phyloP scores from a whole-genome alignment of 148 eudicot genomes.

The Chenopodium album region DNA sequence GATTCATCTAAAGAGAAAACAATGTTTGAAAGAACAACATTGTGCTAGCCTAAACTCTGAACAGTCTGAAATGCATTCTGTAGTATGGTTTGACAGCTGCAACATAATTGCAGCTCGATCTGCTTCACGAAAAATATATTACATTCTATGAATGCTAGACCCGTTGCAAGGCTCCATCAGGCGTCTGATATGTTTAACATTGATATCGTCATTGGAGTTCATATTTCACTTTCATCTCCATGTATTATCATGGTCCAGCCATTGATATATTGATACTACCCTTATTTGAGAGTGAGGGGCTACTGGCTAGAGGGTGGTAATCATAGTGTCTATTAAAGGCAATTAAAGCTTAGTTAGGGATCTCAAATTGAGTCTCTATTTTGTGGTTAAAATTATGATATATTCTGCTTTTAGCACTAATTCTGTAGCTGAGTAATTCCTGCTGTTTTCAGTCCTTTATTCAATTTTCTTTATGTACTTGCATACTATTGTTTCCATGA shows the following conservation, averaged over 20 bases:
- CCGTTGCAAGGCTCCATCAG: neutral
- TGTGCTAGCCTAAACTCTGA: neutral
- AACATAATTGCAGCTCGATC: neutral
- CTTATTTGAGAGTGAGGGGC: neutral
- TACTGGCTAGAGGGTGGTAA: neutral
- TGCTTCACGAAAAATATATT: neutral
- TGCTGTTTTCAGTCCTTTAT: neutral
- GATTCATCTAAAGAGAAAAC: neutral
- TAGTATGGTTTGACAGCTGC: neutral
- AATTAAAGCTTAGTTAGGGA: neutral
- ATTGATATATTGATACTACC: neutral
- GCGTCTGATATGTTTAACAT: neutral
- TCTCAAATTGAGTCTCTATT: neutral
- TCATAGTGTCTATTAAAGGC: conserved; percentile 5
- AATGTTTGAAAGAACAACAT: neutral
- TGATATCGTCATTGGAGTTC: neutral
- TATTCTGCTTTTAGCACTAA: neutral
- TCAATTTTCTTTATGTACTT: neutral
- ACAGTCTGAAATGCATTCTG: neutral
- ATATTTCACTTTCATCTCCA: neutral
- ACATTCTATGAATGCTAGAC: too few relatives aligned
- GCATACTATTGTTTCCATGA: neutral
- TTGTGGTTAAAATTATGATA: neutral
- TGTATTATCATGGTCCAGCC: neutral
- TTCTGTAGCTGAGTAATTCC: conserved; percentile 3